A percentile compares a stretch with the other conserved stretches of the same genome.
Evolutionary conservation across 371 early-diverging fungal genomes (phyloP).

Genomic region (Cokeromyces recurvatus): DNA sequence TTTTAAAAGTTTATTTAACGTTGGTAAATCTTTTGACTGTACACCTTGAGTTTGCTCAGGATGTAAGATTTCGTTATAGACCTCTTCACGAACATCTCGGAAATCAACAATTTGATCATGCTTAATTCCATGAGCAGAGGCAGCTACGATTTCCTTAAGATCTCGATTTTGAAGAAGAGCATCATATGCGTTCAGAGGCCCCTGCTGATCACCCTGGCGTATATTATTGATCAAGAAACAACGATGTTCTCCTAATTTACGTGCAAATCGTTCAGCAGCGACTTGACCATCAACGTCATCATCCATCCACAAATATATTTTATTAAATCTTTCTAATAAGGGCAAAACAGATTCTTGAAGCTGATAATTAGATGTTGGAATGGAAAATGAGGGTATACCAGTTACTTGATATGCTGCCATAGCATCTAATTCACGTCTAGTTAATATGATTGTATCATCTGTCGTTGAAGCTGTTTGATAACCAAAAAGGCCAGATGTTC

Average conservation of each 20-base stretch:
- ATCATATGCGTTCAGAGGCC: slow-evolving; percentile 42
- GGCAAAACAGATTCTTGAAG: slow-evolving; percentile 60
- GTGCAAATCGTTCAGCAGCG: slow-evolving; percentile 55
- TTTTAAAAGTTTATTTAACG: slow-evolving; percentile 59
- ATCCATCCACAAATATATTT: slow-evolving; percentile 70
- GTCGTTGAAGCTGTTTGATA: slow-evolving; percentile 49
- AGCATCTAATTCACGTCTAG: slow-evolving; percentile 64
- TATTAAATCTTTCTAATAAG: slow-evolving; percentile 57
- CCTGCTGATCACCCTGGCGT: slow-evolving; percentile 25
- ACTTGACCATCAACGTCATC: slow-evolving; percentile 62
- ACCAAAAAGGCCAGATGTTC: slow-evolving; percentile 56
- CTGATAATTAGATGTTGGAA: slow-evolving; percentile 55
- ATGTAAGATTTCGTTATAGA: slow-evolving; percentile 63
- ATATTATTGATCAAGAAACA: slow-evolving; percentile 48
- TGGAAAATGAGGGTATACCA: slow-evolving; percentile 53
- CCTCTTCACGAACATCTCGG: slow-evolving; percentile 53
- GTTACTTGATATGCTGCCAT: slow-evolving; percentile 71
- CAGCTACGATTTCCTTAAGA: slow-evolving; percentile 30
- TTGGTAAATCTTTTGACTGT: slow-evolving; percentile 54
- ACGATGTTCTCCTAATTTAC: slow-evolving; percentile 60
- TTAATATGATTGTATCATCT: slow-evolving; percentile 45
- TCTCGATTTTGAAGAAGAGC: slow-evolving; percentile 28
- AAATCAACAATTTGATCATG: slow-evolving; percentile 69
- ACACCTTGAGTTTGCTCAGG: slow-evolving; percentile 67
- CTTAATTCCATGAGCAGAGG: slow-evolving; percentile 39